Conservation (phyloP, 1,284 basidiomycete genomes). For the Austropuccinia psidii region DNA sequence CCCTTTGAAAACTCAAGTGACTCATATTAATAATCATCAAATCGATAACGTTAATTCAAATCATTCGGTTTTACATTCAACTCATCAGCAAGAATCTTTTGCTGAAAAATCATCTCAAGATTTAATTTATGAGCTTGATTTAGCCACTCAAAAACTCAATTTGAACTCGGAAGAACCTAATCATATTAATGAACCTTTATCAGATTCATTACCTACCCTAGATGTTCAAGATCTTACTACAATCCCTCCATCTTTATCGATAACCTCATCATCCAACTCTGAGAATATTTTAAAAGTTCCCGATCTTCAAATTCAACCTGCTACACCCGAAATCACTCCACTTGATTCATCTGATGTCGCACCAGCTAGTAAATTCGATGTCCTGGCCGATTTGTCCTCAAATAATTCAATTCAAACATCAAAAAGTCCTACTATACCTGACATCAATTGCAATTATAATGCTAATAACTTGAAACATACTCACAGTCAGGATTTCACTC, state of each 20-base stretch:
- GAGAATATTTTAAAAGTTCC: slow-evolving; percentile 21
- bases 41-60: background rate
- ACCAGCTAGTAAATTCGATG: slow-evolving; percentile 10
- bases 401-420: background rate
- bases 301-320: slow-evolving; percentile 29
- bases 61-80: no score
- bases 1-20: background rate
- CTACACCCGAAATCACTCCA: slow-evolving; percentile 23
- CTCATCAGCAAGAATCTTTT: slow-evolving; percentile 1
- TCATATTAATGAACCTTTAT: background rate
- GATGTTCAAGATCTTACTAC: background rate
- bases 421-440: background rate
- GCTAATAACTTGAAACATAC: no score
- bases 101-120: background rate
- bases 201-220: background rate
- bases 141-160: slow-evolving; percentile 20
- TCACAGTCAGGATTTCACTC: no score
- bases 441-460: background rate
- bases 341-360: background rate
- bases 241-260: background rate
- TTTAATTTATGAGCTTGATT: slow-evolving; percentile 6
- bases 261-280: background rate
- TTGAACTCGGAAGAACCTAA: background rate
- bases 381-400: slow-evolving; percentile 13
- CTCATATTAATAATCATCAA: background rate